Base-by-base conservation (phyloP, 352 stramenopile genomes). In the Globisporangium viniferum region DNA sequence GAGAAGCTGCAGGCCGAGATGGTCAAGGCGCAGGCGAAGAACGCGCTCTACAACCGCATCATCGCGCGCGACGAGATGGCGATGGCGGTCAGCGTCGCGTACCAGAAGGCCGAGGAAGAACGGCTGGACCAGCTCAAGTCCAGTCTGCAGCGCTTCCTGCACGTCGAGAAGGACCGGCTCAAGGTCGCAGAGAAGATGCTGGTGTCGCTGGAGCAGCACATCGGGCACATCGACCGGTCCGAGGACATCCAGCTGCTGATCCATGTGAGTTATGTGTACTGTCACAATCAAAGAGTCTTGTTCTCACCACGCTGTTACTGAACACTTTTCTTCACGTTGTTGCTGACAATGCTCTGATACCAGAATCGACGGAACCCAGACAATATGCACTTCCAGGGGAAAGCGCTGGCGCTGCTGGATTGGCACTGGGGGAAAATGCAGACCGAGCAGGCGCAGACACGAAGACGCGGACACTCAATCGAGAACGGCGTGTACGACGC, bases 361-460 rank as follows among this genome's bases (percentile, higher is more conserved):
- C 18, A 83, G 72, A 95, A 92, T 56, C 84, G 84, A 48, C 83
- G 84, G 1, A 88, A 95, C 67, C 82, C 86, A 1, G 88, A 95
- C 67, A 95, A 93, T 54, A 84, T 95, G 84, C 88, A 95, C 62
- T 95, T 95, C 64, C 88, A 95, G 56, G 88, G 88, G 7, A 95
- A 94, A 64, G 88, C 88, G 27, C 62, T 95, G n/a, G 84, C 88
- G n/a, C 49, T 95, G 49, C 46, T 95, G 29, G 88, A 95, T 66
- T 95, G 88, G 88, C 86, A 95, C 56, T 93, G 86, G 85, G 76
- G 66, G 12, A 92, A 92, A 46, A 80, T 76, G 66, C 78, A 77
- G 58, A 72, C 57, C 24, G 73, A 86, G 41, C 69, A 76, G 3
- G 55, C 31, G n/a, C 29, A 51, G 24, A 62, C 60, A 10, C 31